Percentiles rank a stretch among this genome's conserved stretches.
Evolutionary conservation across 768 basidiomycete species (phyloP).

Genomic region (Leccinum uliginosum): DNA sequence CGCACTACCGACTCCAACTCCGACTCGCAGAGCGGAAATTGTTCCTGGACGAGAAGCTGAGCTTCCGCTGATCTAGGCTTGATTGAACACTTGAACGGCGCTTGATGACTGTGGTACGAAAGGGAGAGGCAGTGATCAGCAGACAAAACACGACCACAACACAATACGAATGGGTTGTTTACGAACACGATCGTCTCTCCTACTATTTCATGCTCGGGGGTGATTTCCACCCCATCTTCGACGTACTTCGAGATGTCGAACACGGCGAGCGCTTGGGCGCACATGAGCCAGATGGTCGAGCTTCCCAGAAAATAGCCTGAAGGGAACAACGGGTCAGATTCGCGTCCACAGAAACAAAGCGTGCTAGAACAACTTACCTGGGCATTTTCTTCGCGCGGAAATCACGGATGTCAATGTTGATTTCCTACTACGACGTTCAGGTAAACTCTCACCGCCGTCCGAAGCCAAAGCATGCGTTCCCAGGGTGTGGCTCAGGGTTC

Average conservation of each 20-base stretch:
- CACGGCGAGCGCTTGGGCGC: constrained; percentile 36
- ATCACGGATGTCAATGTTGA: background rate
- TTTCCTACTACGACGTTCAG: too few relatives aligned
- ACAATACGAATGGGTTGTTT: background rate
- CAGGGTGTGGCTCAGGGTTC: constrained; percentile 12
- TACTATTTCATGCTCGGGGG: constrained; percentile 38
- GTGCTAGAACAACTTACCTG: background rate
- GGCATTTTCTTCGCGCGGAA: background rate
- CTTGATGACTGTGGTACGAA: background rate
- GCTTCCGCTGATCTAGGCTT: background rate
- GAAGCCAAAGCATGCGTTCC: constrained; percentile 16
- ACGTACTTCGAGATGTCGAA: constrained; percentile 41
- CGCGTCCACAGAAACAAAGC: background rate
- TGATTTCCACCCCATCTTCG: constrained; percentile 38
- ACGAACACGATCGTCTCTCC: constrained; percentile 11
- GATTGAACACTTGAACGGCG: background rate
- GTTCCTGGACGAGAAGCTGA: background rate
- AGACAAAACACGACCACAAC: background rate
- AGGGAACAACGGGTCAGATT: background rate
- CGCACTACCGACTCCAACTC: too few relatives aligned
- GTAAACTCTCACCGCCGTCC: constrained; percentile 14
- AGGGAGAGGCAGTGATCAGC: background rate
- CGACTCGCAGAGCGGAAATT: background rate
- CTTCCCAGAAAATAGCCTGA: constrained; percentile 20
- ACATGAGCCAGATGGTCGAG: constrained; percentile 22